Conservation (phyloP, 768 basidiomycete genomes). For the Suillus luteus region DNA sequence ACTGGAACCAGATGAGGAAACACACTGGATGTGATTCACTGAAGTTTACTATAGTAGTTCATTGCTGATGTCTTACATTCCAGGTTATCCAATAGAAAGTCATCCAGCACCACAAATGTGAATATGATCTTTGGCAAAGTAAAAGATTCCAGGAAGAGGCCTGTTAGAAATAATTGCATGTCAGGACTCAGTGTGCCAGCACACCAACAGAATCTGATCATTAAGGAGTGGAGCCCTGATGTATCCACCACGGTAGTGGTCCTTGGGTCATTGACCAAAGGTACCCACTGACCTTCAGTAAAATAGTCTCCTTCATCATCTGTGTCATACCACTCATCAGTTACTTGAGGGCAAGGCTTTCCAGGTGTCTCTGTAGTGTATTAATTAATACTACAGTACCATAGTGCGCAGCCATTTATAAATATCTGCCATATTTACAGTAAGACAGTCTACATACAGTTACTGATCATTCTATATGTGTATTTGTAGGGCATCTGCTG, state of each 20-base stretch:
- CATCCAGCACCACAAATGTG: neutral
- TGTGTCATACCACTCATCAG: neutral
- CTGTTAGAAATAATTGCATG: neutral
- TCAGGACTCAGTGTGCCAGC: neutral
- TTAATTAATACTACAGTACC: too few species aligned
- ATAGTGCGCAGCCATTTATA: too few species aligned
- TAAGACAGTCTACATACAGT: too few species aligned
- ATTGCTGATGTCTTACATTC: constrained; percentile 18
- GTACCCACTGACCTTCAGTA: neutral
- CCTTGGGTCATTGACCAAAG: neutral
- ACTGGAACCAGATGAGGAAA: neutral
- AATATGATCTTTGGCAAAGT: constrained; percentile 1
- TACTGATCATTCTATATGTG: too few species aligned
- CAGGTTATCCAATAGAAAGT: constrained; percentile 13
- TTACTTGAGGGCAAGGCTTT: constrained; percentile 6
- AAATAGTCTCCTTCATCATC: neutral
- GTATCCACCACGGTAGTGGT: neutral
- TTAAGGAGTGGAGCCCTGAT: neutral
- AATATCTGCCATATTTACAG: too few species aligned
- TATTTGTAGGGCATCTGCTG: too few species aligned
- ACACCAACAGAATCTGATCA: neutral
- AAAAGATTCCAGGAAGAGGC: constrained; percentile 9
- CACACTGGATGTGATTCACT: neutral
- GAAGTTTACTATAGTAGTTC: constrained; percentile 16
- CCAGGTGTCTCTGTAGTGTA: too few species aligned